Conservation (phyloP, 2,329 filamentous ascomycete species). For the Microdochium paspali region DNA sequence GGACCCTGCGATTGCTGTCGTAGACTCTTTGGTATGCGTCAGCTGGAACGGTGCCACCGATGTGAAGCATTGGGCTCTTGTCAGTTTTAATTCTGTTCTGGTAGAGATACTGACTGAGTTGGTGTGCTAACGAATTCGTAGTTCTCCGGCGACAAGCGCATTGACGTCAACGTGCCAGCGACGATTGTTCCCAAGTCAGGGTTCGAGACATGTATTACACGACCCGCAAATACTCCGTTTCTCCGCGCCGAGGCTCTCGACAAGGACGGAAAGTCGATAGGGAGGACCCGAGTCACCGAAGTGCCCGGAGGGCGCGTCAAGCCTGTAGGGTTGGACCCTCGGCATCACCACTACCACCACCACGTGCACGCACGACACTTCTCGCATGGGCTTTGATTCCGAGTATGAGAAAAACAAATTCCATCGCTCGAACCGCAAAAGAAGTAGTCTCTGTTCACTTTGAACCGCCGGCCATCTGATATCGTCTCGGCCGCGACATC, state of each 20-base stretch:
- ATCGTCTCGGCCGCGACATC: too few species aligned
- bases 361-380: neutral
- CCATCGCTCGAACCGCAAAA: too few species aligned
- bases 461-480: too few species aligned
- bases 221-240: neutral
- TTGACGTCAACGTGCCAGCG: neutral
- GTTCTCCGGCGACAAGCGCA: neutral
- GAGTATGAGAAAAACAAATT: too few species aligned
- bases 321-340: neutral
- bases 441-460: too few species aligned
- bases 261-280: neutral
- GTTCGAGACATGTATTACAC: neutral
- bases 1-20: conserved; percentile 8
- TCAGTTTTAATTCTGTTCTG: neutral
- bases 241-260: neutral
- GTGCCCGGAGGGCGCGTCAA: neutral
- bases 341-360: neutral
- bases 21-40: conserved; percentile 19
- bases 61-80: conserved; percentile 10
- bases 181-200: neutral
- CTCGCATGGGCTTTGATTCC: neutral
- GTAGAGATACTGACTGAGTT: neutral
- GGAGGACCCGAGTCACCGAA: neutral
- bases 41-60: conserved; percentile 38
- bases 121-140: neutral